These are phyloP conservation scores for Salvia sclarea DNA, from an alignment of 305 asterid species.

Conservation along the genomic window DNA sequence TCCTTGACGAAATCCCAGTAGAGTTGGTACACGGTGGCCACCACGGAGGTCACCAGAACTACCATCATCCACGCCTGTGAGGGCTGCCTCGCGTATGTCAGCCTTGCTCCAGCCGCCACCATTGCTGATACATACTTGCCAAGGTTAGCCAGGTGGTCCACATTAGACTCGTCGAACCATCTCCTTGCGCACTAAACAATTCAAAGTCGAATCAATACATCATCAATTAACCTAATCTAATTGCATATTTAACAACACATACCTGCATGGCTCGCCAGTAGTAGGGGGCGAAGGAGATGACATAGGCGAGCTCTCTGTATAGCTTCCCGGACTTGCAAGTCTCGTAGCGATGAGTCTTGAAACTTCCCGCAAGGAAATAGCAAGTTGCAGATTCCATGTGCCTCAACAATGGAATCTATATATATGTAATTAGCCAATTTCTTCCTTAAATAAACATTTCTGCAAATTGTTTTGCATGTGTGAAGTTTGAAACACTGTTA, in stretches of 20 bases:
- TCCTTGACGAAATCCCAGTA: conserved; percentile 97
- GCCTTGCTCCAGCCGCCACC: conserved; percentile 98
- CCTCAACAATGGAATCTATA: conserved; percentile 75
- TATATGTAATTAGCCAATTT: neutral
- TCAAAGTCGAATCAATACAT: too few species aligned
- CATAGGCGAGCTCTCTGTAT: conserved; percentile 78
- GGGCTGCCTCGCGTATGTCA: conserved; percentile 63
- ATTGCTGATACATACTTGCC: conserved; percentile 97
- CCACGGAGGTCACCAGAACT: conserved; percentile 67
- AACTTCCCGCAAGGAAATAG: conserved; percentile 71
- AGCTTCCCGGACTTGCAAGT: conserved; percentile 78
- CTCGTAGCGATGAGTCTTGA: conserved; percentile 58
- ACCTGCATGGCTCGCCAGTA: conserved; percentile 99
- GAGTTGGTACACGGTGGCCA: conserved; percentile 80
- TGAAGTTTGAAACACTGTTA: neutral
- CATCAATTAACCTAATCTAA: too few species aligned
- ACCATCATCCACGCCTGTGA: conserved; percentile 54
- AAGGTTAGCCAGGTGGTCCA: conserved; percentile 75
- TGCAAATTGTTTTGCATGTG: too few species aligned
- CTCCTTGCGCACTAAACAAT: conserved; percentile 70
- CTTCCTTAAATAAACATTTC: neutral
- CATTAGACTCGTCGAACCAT: conserved; percentile 76
- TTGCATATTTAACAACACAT: neutral
- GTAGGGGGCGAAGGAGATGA: conserved; percentile 89
- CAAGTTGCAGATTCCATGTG: conserved; percentile 93